Percentiles rank a stretch among this genome's conserved stretches.
Conservation (phyloP, 202 grass and related monocot species). For the Dendrocalamus latiflorus region DNA sequence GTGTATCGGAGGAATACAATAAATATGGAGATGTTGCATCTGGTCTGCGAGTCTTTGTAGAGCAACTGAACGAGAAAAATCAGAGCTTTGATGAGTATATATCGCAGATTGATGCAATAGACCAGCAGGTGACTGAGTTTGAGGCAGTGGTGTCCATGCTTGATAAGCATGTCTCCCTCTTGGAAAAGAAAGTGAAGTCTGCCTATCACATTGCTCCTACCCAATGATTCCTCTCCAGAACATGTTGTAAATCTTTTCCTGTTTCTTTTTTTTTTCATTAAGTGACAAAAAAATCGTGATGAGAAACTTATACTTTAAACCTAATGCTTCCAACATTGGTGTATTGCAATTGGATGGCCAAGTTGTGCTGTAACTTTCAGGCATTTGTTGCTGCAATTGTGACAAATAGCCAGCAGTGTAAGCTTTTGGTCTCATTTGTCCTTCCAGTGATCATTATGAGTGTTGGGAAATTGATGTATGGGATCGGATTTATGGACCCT, state of each 20-base stretch:
- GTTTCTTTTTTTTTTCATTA: not conserved
- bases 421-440: not conserved
- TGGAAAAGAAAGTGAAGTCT: slow-evolving; percentile 82
- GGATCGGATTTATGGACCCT: not conserved
- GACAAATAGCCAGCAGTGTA: not conserved
- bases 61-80: slow-evolving; percentile 79
- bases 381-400: not conserved
- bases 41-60: slow-evolving; percentile 76
- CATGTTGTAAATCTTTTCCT: not conserved
- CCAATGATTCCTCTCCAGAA: slow-evolving; percentile 13
- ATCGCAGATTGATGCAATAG: slow-evolving; percentile 67
- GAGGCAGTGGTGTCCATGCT: slow-evolving; percentile 93
- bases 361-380: slow-evolving; percentile 21
- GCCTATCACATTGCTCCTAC: slow-evolving; percentile 42
- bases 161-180: slow-evolving; percentile 64
- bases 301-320: not conserved
- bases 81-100: slow-evolving; percentile 61
- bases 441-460: not conserved
- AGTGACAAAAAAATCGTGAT: not conserved
- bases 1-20: slow-evolving; percentile 66
- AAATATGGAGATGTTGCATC: slow-evolving; percentile 68
- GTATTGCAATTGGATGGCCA: not conserved
- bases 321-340: not conserved
- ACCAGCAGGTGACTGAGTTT: slow-evolving; percentile 83
- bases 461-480: not conserved